Evolutionary conservation across 306 rosid genomes (phyloP).

Genomic region (Prunus mira): DNA sequence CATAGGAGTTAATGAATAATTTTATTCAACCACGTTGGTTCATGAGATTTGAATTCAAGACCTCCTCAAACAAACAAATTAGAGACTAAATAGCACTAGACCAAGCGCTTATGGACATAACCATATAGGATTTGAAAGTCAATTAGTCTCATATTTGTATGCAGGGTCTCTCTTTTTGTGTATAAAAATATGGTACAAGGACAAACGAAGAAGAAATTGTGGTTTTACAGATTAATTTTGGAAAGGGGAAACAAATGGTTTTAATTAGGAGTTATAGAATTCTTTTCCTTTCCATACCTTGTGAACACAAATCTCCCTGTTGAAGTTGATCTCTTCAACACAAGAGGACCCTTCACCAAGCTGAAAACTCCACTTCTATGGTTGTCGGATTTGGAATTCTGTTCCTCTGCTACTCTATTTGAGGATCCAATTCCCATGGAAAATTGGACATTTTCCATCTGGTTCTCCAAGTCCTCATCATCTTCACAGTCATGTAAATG

Average conservation of each 20-base stretch:
- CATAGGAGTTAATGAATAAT: background rate
- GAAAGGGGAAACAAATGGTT: background rate
- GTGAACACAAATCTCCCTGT: slow-evolving; percentile 38
- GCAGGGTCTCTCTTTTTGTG: background rate
- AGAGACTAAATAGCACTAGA: background rate
- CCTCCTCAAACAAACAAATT: background rate
- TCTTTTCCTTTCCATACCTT: slow-evolving; percentile 34
- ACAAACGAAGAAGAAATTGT: slow-evolving; percentile 8
- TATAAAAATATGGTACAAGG: slow-evolving; percentile 2
- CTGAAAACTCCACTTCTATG: slow-evolving; percentile 23
- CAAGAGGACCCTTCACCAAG: slow-evolving; percentile 22
- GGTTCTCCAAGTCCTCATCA: slow-evolving; percentile 23
- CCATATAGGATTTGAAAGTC: background rate
- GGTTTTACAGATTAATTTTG: background rate
- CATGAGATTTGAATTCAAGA: background rate
- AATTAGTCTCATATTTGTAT: background rate
- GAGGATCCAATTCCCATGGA: slow-evolving; percentile 38
- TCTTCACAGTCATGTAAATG: slow-evolving; percentile 16
- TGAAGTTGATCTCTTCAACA: slow-evolving; percentile 43
- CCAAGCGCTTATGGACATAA: background rate
- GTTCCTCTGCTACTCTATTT: slow-evolving; percentile 24
- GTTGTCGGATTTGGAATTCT: slow-evolving; percentile 8
- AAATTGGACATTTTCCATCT: slow-evolving; percentile 9
- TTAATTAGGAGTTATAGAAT: slow-evolving; percentile 32
- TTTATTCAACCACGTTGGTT: background rate